A percentile compares a stretch with the other conserved stretches of the same genome.
Evolutionary conservation across 441 rosid species (phyloP).

Genomic region (Melastoma candidum): DNA sequence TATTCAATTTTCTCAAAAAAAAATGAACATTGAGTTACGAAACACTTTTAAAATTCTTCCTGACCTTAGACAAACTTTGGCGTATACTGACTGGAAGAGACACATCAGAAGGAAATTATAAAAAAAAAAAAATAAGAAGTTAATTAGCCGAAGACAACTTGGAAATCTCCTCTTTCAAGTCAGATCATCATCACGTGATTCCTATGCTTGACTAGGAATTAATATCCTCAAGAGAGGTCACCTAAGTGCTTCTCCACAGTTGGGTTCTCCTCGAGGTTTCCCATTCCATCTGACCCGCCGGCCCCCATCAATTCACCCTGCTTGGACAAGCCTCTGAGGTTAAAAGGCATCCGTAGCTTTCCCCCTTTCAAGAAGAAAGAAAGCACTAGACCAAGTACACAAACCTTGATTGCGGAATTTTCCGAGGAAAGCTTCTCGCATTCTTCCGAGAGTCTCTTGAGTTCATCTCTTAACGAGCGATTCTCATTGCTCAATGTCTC

Average conservation of each 20-base stretch:
- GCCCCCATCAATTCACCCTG: constrained; percentile 73
- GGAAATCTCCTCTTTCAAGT: too few species aligned
- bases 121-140: too few species aligned
- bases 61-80: too few species aligned
- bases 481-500: constrained; percentile 61
- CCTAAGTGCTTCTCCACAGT: constrained; percentile 36
- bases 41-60: too few species aligned
- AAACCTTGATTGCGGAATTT: constrained; percentile 77
- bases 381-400: neutral
- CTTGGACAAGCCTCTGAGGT: neutral
- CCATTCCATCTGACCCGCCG: constrained; percentile 70
- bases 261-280: constrained; percentile 41
- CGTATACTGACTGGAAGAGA: too few species aligned
- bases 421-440: constrained; percentile 83
- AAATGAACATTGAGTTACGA: too few species aligned
- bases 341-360: neutral
- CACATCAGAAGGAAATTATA: too few species aligned
- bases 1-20: too few species aligned
- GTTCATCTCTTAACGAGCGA: constrained; percentile 56
- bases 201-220: too few species aligned
- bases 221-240: too few species aligned
- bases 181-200: too few species aligned
- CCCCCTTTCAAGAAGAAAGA: neutral
- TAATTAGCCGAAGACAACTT: too few species aligned
- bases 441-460: constrained; percentile 69